phyloP scores from a whole-genome alignment of 108 stramenopile species.

The Skeletonema grethae region DNA sequence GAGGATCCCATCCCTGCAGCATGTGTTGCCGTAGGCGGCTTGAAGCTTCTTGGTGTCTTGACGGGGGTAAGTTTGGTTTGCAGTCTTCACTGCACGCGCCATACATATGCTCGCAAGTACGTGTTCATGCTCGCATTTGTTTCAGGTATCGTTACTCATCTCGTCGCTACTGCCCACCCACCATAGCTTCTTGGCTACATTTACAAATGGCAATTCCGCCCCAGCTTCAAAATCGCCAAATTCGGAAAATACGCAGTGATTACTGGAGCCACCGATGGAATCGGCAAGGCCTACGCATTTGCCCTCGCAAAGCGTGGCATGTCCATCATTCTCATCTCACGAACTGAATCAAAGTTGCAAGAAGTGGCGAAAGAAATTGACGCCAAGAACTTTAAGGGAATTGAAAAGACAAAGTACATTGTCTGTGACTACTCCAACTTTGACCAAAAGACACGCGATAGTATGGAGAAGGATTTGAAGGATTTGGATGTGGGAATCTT shows the following conservation, averaged over 20 bases:
- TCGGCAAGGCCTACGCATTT: conserved; percentile 96
- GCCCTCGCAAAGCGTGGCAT: conserved; percentile 95
- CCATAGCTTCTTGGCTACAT: conserved; percentile 42
- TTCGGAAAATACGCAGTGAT: conserved; percentile 98
- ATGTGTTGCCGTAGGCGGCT: conserved; percentile 31
- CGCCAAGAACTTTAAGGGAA: conserved; percentile 65
- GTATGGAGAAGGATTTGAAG: conserved; percentile 67
- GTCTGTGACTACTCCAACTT: conserved; percentile 97
- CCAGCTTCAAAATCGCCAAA: conserved; percentile 86
- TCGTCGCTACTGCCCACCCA: neutral
- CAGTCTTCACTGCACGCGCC: neutral
- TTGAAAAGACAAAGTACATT: conserved; percentile 82
- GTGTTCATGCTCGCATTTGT: no score
- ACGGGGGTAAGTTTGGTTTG: conserved; percentile 32
- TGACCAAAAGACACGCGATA: conserved; percentile 76
- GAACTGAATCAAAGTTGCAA: conserved; percentile 95
- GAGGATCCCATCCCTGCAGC: conserved; percentile 41
- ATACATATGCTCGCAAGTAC: neutral
- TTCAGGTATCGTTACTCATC: neutral
- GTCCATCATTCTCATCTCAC: conserved; percentile 93
- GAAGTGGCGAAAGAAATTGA: conserved; percentile 90
- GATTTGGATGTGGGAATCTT: conserved; percentile 92
- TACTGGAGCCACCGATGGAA: conserved; percentile 99
- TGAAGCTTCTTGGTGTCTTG: conserved; percentile 26
- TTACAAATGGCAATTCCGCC: conserved; percentile 92